Conservation (phyloP, 192 early-diverging fungal genomes). For the Gonapodya prolifera region DNA sequence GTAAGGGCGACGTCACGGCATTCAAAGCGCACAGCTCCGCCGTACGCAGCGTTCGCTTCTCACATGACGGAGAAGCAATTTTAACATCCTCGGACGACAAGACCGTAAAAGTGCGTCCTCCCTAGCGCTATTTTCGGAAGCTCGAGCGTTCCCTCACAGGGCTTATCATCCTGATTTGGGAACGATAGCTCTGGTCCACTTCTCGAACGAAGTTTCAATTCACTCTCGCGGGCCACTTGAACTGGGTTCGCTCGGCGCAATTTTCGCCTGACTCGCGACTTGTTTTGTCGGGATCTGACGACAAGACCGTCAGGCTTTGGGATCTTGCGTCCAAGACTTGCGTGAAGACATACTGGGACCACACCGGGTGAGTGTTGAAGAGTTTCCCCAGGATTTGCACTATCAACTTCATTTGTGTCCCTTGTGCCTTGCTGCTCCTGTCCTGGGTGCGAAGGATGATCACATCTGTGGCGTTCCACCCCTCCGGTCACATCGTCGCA, state of each 20-base stretch:
- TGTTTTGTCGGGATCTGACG: conserved; percentile 42
- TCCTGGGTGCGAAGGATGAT: conserved; percentile 25
- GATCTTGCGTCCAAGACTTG: conserved; percentile 32
- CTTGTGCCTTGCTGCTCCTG: too few species aligned
- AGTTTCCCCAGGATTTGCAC: too few species aligned
- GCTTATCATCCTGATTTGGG: background rate
- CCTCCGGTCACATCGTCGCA: conserved; percentile 34
- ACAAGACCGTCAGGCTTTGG: conserved; percentile 48
- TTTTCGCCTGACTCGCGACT: conserved; percentile 37
- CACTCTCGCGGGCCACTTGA: conserved; percentile 42
- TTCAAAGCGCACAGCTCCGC: conserved; percentile 49
- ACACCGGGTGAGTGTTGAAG: conserved; percentile 25
- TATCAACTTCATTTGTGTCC: too few species aligned
- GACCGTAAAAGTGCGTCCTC: conserved; percentile 30
- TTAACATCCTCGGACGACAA: conserved; percentile 47
- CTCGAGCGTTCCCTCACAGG: background rate
- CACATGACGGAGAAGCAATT: conserved; percentile 26
- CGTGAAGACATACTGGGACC: conserved; percentile 48
- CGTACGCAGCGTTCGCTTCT: conserved; percentile 41
- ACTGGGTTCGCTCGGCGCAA: conserved; percentile 40
- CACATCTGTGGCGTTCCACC: conserved; percentile 35
- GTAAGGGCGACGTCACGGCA: conserved; percentile 44
- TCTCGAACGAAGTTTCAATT: conserved; percentile 40
- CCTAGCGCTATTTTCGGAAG: background rate
- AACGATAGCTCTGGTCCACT: conserved; percentile 34